phyloP scores from a whole-genome alignment of 2,329 filamentous ascomycete species.

The Rutstroemia sp. region DNA sequence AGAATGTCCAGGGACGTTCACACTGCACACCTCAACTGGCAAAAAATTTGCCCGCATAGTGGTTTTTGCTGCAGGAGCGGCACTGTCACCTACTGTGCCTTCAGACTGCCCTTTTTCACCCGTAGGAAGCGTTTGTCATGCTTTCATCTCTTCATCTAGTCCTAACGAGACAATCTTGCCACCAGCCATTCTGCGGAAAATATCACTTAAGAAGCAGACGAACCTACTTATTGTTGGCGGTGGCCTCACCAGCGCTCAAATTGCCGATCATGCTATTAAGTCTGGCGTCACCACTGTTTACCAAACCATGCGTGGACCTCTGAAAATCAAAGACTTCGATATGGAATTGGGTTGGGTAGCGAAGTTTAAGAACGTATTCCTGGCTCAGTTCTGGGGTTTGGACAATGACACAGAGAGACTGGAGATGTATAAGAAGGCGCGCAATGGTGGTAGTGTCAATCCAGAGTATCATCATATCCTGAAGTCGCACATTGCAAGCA shows the following conservation, averaged over 20 bases:
- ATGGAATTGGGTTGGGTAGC: constrained; percentile 72
- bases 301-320: constrained; percentile 56
- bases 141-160: constrained; percentile 9
- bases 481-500: constrained; percentile 6
- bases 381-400: constrained; percentile 70
- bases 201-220: constrained; percentile 43
- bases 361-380: constrained; percentile 72
- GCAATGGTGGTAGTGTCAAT: constrained; percentile 75
- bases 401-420: constrained; percentile 63
- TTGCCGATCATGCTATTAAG: constrained; percentile 58
- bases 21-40: constrained; percentile 48
- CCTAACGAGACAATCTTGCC: constrained; percentile 13
- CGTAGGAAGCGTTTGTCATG: constrained; percentile 16
- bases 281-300: constrained; percentile 61
- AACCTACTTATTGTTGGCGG: constrained; percentile 67
- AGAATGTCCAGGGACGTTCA: constrained; percentile 50
- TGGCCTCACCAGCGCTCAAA: constrained; percentile 68
- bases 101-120: constrained; percentile 33
- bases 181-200: constrained; percentile 40
- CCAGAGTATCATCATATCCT: constrained; percentile 24
- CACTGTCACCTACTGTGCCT: constrained; percentile 43
- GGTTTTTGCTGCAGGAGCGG: constrained; percentile 64
- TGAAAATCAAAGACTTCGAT: constrained; percentile 67
- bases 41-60: constrained; percentile 53
- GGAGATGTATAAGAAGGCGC: constrained; percentile 56